Evolutionary conservation across 73 alveolate species (phyloP).

Genomic region (Halteria grandinella): DNA sequence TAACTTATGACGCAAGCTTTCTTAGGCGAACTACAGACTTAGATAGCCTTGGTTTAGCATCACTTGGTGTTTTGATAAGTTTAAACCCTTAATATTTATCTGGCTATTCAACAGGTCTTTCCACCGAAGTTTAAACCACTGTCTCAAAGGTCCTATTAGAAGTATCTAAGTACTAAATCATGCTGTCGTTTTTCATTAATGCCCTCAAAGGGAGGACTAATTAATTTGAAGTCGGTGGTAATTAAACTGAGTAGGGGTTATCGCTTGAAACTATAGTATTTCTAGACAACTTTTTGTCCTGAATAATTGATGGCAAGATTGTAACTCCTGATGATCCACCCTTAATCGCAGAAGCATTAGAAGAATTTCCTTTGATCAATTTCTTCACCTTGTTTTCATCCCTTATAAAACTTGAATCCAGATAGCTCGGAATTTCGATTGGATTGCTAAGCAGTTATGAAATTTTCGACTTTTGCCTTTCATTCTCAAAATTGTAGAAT

Average conservation of each 20-base stretch:
- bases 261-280: slow-evolving; percentile 5
- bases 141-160: background rate
- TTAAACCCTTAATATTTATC: no score
- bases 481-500: slow-evolving; percentile 31
- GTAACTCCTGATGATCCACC: slow-evolving; percentile 13
- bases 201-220: no score
- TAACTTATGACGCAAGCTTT: slow-evolving; percentile 16
- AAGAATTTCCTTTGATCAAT: background rate
- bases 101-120: no score
- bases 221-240: no score
- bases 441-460: slow-evolving; percentile 4
- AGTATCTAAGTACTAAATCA: background rate
- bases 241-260: no score
- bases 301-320: background rate
- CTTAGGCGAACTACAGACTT: background rate
- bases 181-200: no score
- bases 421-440: background rate
- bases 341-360: background rate
- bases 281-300: background rate
- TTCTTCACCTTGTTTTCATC: background rate
- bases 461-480: slow-evolving; percentile 22
- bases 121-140: background rate
- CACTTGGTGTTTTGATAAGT: no score
- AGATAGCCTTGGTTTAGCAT: background rate
- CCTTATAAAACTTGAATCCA: background rate